Conservation (phyloP, 2,329 filamentous ascomycete species). For the Cladorrhinum sp. region DNA sequence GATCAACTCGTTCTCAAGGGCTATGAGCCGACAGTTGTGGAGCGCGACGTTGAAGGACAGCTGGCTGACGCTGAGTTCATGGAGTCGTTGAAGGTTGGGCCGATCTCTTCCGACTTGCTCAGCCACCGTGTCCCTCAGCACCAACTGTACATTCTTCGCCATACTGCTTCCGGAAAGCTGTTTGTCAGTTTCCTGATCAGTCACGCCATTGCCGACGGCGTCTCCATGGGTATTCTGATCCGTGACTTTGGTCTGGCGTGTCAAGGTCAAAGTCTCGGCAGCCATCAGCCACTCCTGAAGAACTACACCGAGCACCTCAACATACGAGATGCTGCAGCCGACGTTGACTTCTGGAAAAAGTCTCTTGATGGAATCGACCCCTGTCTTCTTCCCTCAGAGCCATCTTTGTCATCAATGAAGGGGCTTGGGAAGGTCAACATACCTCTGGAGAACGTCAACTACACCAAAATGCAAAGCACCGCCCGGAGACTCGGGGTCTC, state of each 20-base stretch:
- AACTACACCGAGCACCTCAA: constrained; percentile 13
- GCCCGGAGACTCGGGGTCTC: constrained; percentile 11
- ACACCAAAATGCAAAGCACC: constrained; percentile 1
- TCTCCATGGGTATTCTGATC: constrained; percentile 13
- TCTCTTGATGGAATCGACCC: constrained; percentile 10
- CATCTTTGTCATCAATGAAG: not conserved
- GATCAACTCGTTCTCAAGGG: constrained; percentile 13
- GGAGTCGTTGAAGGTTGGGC: constrained; percentile 3
- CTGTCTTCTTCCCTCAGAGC: constrained; percentile 8
- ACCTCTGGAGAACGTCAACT: constrained; percentile 4
- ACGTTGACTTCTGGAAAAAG: constrained; percentile 13
- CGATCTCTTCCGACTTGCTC: constrained; percentile 4
- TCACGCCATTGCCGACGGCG: constrained; percentile 11
- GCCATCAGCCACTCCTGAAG: constrained; percentile 2
- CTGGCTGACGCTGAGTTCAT: not conserved
- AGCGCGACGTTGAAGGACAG: not conserved
- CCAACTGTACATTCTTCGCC: constrained; percentile 7
- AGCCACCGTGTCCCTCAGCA: constrained; percentile 7
- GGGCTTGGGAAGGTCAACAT: not conserved
- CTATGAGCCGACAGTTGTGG: constrained; percentile 10
- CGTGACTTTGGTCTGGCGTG: constrained; percentile 10
- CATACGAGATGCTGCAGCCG: constrained; percentile 2
- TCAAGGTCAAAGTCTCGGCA: not conserved
- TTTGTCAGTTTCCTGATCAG: constrained; percentile 13
- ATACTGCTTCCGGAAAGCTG: constrained; percentile 4